Percentiles rank a stretch among this genome's conserved stretches.
Conservation (phyloP, 1,139 yeast genomes). For the Geotrichum citri-aurantii region DNA sequence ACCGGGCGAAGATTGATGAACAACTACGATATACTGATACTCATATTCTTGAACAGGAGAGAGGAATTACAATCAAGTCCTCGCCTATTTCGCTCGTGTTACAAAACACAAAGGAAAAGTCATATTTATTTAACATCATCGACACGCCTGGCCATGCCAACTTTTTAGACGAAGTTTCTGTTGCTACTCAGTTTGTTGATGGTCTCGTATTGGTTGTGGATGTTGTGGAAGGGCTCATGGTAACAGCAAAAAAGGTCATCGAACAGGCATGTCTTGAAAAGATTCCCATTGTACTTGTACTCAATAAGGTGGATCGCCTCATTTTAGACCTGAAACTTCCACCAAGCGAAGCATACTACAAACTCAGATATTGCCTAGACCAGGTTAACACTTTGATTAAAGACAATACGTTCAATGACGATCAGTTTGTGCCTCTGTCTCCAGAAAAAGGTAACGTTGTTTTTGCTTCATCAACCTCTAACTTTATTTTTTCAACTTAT, state of each 20-base stretch:
- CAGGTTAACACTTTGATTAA: constrained; percentile 45
- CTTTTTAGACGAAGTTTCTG: constrained; percentile 67
- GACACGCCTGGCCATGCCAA: constrained; percentile 93
- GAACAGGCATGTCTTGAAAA: constrained; percentile 45
- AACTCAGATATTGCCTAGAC: constrained; percentile 57
- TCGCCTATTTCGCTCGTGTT: constrained; percentile 59
- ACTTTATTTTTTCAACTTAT: constrained; percentile 57
- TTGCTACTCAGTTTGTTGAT: constrained; percentile 57
- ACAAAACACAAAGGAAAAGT: constrained; percentile 50
- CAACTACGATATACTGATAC: constrained; percentile 65
- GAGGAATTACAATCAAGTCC: constrained; percentile 65
- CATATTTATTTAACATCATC: constrained; percentile 55
- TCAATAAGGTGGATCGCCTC: constrained; percentile 83
- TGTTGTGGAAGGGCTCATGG: constrained; percentile 72
- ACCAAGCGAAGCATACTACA: constrained; percentile 65
- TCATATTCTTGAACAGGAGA: constrained; percentile 57
- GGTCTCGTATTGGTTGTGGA: constrained; percentile 71
- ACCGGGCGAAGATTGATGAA: constrained; percentile 36
- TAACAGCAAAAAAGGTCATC: constrained; percentile 46
- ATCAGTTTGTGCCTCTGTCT: constrained; percentile 38
- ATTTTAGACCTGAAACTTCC: constrained; percentile 73
- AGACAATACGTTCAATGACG: constrained; percentile 22
- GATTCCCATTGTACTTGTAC: constrained; percentile 51
- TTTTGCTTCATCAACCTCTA: constrained; percentile 63
- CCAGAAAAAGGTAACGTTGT: constrained; percentile 63